Conservation (phyloP, 2,329 filamentous ascomycete genomes). For the Penicillium sp. region DNA sequence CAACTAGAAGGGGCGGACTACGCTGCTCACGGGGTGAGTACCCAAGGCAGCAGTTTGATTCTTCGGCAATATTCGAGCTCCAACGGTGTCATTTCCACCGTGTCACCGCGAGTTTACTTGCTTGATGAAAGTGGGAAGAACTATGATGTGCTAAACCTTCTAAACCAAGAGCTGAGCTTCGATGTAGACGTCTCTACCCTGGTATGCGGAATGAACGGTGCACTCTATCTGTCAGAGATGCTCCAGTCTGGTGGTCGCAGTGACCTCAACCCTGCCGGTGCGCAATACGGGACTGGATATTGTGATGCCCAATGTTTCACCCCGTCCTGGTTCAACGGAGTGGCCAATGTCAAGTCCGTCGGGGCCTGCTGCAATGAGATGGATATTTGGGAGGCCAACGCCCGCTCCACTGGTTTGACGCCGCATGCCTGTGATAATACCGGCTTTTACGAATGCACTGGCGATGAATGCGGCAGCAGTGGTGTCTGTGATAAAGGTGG, state of each 20-base stretch:
- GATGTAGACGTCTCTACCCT: slow-evolving; percentile 68
- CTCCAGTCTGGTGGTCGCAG: slow-evolving; percentile 59
- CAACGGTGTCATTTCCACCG: slow-evolving; percentile 27
- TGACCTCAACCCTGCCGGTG: slow-evolving; percentile 55
- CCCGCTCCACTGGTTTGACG: slow-evolving; percentile 61
- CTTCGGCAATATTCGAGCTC: slow-evolving; percentile 48
- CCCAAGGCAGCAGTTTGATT: slow-evolving; percentile 49
- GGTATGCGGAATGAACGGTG: slow-evolving; percentile 70
- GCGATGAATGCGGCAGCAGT: slow-evolving; percentile 51
- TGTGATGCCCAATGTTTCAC: slow-evolving; percentile 59
- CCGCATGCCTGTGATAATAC: slow-evolving; percentile 61
- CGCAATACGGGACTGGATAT: slow-evolving; percentile 62
- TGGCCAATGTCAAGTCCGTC: slow-evolving; percentile 51
- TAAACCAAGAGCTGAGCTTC: slow-evolving; percentile 68
- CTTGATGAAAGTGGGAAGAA: slow-evolving; percentile 60
- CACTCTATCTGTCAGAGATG: slow-evolving; percentile 66
- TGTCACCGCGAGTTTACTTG: slow-evolving; percentile 58
- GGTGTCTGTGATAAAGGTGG: slow-evolving; percentile 66
- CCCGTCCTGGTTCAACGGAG: slow-evolving; percentile 55
- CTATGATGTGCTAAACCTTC: slow-evolving; percentile 64
- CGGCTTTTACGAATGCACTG: slow-evolving; percentile 51
- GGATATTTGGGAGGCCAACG: slow-evolving; percentile 70
- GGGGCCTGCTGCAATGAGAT: slow-evolving; percentile 67
- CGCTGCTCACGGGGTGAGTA: slow-evolving; percentile 52
- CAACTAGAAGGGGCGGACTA: slow-evolving; percentile 59